Evolutionary conservation across 2,329 filamentous ascomycete species (phyloP).

Genomic region (Orbilia oligospora): DNA sequence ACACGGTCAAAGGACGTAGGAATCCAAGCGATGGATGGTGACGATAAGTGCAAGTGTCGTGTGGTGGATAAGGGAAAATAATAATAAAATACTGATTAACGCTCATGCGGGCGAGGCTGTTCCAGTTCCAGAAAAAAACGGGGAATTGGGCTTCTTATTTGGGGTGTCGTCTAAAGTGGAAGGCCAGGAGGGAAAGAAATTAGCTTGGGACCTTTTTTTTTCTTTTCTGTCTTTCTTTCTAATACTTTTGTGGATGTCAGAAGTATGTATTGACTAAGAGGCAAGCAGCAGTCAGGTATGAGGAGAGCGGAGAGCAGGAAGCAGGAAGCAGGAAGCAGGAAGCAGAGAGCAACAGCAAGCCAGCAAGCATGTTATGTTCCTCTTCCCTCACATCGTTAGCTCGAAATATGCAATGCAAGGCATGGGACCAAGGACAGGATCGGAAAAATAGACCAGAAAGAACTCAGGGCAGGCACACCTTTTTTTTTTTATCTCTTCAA

Average conservation of each 20-base stretch:
- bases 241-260: conserved; percentile 10
- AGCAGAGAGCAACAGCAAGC: conserved; percentile 40
- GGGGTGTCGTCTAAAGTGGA: conserved; percentile 58
- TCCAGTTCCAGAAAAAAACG: conserved; percentile 59
- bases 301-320: neutral
- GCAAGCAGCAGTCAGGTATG: conserved; percentile 19
- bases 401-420: conserved; percentile 61
- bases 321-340: conserved; percentile 6
- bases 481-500: conserved; percentile 29
- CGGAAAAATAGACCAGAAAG: conserved; percentile 56
- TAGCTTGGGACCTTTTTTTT: conserved; percentile 6
- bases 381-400: conserved; percentile 60
- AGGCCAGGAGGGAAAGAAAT: conserved; percentile 59
- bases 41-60: conserved; percentile 61
- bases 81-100: conserved; percentile 47
- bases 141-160: conserved; percentile 61
- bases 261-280: neutral
- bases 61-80: conserved; percentile 60
- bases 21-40: conserved; percentile 43
- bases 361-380: conserved; percentile 54
- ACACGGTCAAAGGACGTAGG: conserved; percentile 32
- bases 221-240: conserved; percentile 14
- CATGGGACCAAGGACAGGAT: conserved; percentile 46
- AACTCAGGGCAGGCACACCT: conserved; percentile 54
- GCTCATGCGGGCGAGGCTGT: conserved; percentile 54